Evolutionary conservation across 345 rosid genomes (phyloP), one percentile per base, ranked within the genome.

Genomic region (Acer yangbiense): DNA sequence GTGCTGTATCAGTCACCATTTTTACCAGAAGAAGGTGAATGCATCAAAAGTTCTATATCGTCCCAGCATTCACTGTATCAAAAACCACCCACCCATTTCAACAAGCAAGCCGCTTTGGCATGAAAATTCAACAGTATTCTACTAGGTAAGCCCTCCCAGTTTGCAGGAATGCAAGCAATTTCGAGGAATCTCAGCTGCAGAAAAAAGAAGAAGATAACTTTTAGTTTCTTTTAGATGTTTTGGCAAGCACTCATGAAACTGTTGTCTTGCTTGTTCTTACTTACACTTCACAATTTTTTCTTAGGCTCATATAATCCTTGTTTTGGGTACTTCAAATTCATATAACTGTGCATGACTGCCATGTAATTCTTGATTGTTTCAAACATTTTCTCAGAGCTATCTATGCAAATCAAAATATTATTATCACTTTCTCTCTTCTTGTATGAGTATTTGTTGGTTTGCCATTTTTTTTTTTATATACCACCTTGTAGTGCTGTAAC

Each of bases 11-110:
- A 8, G 50, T 35, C 35, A 21, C 29, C 6, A 20, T 20, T 1
- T 73, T 80, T 39, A 18, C 54, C 20, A 23, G 67, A 32, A 65
- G 61, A 65, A 48, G 66, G 27, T 6, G 55, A 57, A 70, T 41
- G 63, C 63, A 7, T 25, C 65, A 8, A 27, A 8, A 27, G 54
- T 54, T 27, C 57, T 55, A 55, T 25, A 7, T 39, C 35, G n/a
- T 52, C 13, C 7, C 25, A 21, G 41, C 3, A 16, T 16, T 25
- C 11, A 3, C 43, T 17, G 32, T 7, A 11, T 72, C 14, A 25
- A 82, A 10, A 50, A 17, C 7, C 1, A 21, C 69, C n/a, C 3
- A 4, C 62, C 25, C 23, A 39, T 43, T 46, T 73, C 63, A 46
- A 63, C 65, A 29, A 25, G 68, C 11, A 60, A 39, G 35, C 25